A percentile compares a stretch with the other conserved stretches of the same genome.
Conservation (phyloP, 441 rosid species). For the Iberis amara region DNA sequence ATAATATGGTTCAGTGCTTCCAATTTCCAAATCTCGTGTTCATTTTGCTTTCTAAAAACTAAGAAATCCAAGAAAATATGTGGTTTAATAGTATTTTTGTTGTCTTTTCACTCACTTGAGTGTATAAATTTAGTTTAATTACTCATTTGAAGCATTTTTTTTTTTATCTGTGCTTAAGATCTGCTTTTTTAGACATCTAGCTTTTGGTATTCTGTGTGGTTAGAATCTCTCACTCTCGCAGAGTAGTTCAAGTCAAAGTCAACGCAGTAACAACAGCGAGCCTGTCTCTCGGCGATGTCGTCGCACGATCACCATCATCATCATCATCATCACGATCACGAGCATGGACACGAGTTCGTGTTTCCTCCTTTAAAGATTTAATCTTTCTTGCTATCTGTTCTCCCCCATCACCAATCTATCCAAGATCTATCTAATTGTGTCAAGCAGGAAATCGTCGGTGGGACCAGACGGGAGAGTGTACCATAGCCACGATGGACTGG, state of each 20-base stretch:
- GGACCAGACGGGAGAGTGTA: conserved; percentile 75
- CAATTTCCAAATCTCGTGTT: too few relatives aligned
- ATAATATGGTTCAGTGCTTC: too few relatives aligned
- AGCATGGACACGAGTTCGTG: conserved; percentile 29
- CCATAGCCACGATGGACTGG: conserved; percentile 96
- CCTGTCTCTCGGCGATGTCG: conserved; percentile 41
- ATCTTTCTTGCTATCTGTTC: background rate
- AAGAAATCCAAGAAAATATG: too few relatives aligned
- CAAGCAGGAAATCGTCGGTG: conserved; percentile 49
- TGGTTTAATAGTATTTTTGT: too few relatives aligned
- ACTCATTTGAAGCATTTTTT: too few relatives aligned
- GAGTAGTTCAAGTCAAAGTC: conserved; percentile 10
- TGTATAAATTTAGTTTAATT: too few relatives aligned
- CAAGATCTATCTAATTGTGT: background rate
- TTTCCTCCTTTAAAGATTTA: conserved; percentile 5
- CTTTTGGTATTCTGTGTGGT: too few relatives aligned
- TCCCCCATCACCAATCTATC: background rate
- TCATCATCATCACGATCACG: conserved; percentile 37
- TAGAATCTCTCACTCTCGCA: background rate
- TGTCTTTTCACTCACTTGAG: too few relatives aligned
- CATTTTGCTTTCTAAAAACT: too few relatives aligned
- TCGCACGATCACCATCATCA: conserved; percentile 27
- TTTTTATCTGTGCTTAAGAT: background rate
- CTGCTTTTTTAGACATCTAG: background rate
- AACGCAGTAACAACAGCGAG: background rate